phyloP scores from a whole-genome alignment of 495 filamentous ascomycete genomes.

The Articulospora tetracladia region DNA sequence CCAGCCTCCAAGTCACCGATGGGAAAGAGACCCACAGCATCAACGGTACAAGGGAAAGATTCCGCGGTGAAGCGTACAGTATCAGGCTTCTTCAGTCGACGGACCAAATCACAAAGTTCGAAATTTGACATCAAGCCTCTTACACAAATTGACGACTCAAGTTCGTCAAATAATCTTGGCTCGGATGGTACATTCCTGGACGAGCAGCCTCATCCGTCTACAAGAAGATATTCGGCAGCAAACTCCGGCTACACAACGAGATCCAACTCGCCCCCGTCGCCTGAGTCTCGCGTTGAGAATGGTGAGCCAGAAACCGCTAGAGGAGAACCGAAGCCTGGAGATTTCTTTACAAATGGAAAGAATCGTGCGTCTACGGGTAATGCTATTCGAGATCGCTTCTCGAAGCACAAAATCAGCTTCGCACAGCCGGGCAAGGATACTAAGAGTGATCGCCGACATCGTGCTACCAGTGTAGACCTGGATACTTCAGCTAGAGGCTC shows the following conservation, averaged over 20 bases:
- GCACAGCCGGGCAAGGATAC: conserved; percentile 25
- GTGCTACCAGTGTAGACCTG: conserved; percentile 24
- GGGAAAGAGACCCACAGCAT: conserved; percentile 20
- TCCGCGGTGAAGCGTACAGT: conserved; percentile 27
- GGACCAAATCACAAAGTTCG: conserved; percentile 26
- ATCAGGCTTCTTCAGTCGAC: conserved; percentile 31
- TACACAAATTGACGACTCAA: conserved; percentile 34
- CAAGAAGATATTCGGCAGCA: conserved; percentile 34
- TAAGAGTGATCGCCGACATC: conserved; percentile 11
- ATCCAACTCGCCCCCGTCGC: conserved; percentile 51
- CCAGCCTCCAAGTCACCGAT: conserved; percentile 13
- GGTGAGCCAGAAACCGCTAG: conserved; percentile 27
- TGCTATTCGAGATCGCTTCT: conserved; percentile 34
- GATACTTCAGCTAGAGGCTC: background rate
- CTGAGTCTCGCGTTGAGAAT: conserved; percentile 38
- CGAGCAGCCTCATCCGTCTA: conserved; percentile 17
- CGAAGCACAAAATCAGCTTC: conserved; percentile 26
- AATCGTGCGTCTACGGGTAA: conserved; percentile 45
- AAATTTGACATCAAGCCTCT: conserved; percentile 25
- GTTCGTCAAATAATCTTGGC: conserved; percentile 20
- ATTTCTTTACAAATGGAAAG: conserved; percentile 42
- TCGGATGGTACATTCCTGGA: conserved; percentile 31
- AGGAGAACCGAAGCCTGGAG: conserved; percentile 34
- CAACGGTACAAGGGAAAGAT: conserved; percentile 24
- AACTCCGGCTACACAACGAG: conserved; percentile 42